These are phyloP conservation scores for Xylariaceae sp. DNA, from an alignment of 2,329 filamentous ascomycete species.

Conservation along the genomic window DNA sequence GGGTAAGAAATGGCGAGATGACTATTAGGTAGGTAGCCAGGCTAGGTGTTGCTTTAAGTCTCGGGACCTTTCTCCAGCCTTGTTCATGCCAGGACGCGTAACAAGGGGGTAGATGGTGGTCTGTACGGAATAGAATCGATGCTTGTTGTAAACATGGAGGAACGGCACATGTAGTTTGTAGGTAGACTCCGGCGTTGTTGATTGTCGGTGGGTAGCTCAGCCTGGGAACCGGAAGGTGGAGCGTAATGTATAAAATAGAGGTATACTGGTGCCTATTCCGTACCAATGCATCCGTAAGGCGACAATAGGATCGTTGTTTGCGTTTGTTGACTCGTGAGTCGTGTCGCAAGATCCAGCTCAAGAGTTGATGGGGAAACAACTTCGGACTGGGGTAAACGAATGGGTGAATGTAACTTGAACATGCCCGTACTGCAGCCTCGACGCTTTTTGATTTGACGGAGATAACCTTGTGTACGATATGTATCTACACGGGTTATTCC, in stretches of 20 bases:
- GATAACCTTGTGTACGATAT: too few relatives aligned
- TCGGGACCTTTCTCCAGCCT: constrained; percentile 4
- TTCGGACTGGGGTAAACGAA: not conserved
- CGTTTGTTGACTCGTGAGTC: not conserved
- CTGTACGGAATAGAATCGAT: not conserved
- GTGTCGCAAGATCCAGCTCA: not conserved
- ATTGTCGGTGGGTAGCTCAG: not conserved
- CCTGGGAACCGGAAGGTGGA: not conserved
- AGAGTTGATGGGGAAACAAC: not conserved
- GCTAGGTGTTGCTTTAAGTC: not conserved
- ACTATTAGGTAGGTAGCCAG: not conserved
- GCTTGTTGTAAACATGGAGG: not conserved
- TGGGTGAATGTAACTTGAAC: not conserved
- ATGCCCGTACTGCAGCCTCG: too few relatives aligned
- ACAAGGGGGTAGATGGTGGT: not conserved
- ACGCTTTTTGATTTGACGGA: too few relatives aligned
- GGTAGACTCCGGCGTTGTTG: not conserved
- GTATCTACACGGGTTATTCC: too few relatives aligned
- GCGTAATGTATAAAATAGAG: not conserved
- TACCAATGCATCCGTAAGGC: too few relatives aligned
- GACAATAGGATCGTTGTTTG: too few relatives aligned
- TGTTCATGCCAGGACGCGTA: not conserved
- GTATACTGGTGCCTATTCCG: too few relatives aligned
- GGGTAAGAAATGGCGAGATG: not conserved
- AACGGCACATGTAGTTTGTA: not conserved